A percentile compares a stretch with the other conserved stretches of the same genome.
Conservation (phyloP, 208 protist genomes). For the Crithidia mellificae region DNA sequence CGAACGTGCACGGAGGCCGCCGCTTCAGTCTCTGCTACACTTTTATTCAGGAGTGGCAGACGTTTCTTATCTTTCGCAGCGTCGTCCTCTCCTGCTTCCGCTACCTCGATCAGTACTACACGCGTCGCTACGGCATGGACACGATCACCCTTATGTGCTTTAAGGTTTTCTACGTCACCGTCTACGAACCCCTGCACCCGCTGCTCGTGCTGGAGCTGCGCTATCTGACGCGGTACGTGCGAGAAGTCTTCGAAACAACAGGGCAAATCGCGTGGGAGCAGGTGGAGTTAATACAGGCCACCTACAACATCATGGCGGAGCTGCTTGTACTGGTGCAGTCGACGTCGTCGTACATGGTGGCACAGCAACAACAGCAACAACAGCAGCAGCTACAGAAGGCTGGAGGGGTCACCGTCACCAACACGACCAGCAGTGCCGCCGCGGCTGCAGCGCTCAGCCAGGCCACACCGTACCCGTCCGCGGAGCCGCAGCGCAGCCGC, state of each 20-base stretch:
- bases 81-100: constrained; percentile 80
- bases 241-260: constrained; percentile 25
- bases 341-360: constrained; percentile 46
- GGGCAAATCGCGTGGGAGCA: constrained; percentile 31
- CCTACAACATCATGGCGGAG: constrained; percentile 42
- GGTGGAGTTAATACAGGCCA: constrained; percentile 32
- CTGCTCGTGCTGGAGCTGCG: constrained; percentile 46
- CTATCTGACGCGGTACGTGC: constrained; percentile 29
- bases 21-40: constrained; percentile 39
- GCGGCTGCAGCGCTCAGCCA: neutral
- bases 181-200: constrained; percentile 62
- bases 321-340: constrained; percentile 41
- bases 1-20: constrained; percentile 5
- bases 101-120: constrained; percentile 88
- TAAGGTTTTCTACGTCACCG: constrained; percentile 79
- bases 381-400: constrained; percentile 9
- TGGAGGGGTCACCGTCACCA: neutral
- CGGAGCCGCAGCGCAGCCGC: constrained; percentile 10
- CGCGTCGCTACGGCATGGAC: constrained; percentile 60
- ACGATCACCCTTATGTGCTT: constrained; percentile 69
- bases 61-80: constrained; percentile 58
- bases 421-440: constrained; percentile 8
- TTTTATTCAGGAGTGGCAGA: constrained; percentile 62
- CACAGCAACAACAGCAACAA: constrained; percentile 32
- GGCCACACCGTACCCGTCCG: neutral